Conservation (phyloP, 352 stramenopile genomes). For the Pythium folliculosum region DNA sequence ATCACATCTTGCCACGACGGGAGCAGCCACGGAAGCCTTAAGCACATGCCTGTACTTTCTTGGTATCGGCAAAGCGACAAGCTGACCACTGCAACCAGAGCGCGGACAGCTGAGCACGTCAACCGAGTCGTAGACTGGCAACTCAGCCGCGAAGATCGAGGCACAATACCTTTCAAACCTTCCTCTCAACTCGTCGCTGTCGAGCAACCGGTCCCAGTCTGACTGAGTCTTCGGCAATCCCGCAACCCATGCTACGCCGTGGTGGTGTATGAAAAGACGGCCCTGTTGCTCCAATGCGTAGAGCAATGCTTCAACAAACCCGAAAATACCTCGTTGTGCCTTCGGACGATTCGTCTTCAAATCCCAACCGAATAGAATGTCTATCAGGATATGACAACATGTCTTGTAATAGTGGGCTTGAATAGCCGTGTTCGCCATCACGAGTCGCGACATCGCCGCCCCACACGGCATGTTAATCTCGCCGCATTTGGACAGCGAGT, state of each 20-base stretch:
- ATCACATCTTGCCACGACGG: slow-evolving; percentile 5
- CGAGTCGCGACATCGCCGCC: slow-evolving; percentile 12
- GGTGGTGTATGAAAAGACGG: slow-evolving; percentile 27
- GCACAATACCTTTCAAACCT: slow-evolving; percentile 28
- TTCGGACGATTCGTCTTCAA: slow-evolving; percentile 23
- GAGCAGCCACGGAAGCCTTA: slow-evolving; percentile 4
- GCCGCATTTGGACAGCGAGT: not conserved
- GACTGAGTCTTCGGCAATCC: slow-evolving; percentile 27
- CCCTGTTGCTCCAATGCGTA: slow-evolving; percentile 33
- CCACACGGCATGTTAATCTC: slow-evolving; percentile 19
- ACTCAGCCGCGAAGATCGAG: slow-evolving; percentile 28
- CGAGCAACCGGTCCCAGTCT: slow-evolving; percentile 29
- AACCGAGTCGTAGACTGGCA: slow-evolving; percentile 21
- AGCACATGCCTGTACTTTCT: slow-evolving; percentile 25
- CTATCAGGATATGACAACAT: slow-evolving; percentile 16
- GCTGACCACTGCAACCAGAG: not conserved
- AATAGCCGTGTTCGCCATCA: slow-evolving; percentile 20
- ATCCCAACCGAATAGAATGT: slow-evolving; percentile 25
- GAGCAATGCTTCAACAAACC: slow-evolving; percentile 21
- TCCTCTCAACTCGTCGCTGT: not conserved
- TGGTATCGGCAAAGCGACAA: slow-evolving; percentile 10
- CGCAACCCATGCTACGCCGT: slow-evolving; percentile 29
- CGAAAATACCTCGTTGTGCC: slow-evolving; percentile 25
- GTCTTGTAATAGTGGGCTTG: slow-evolving; percentile 22
- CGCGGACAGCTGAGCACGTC: slow-evolving; percentile 3